Base-by-base conservation (phyloP, 768 basidiomycete genomes). In the Boletus subcaerulescens region DNA sequence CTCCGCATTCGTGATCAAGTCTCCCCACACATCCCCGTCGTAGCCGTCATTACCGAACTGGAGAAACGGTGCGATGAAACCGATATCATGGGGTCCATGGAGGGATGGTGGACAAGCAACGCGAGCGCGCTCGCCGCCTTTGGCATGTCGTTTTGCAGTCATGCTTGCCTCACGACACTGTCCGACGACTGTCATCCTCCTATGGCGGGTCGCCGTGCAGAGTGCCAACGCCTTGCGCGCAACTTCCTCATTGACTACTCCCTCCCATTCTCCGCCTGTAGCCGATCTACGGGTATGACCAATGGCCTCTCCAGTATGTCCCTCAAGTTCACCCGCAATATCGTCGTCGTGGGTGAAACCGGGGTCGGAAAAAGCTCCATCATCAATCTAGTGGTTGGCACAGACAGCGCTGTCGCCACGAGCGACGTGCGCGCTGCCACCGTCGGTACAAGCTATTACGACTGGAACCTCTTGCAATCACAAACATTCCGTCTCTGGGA, bases 341-440 rank as follows among this genome's bases (percentile, higher is more conserved):
- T 78, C 45, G 60, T 79, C 44, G 45, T 78, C 18, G 77, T 78
- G 15, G 77, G 77, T 5, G 73, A 75, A 56, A 70, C 70, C 0
- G 77, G 64, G 20, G 60, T 51, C 6, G 64, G 64, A 24, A 65
- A 65, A 53, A 65, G 65, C 40, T 67, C 64, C 3, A 35, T 51
- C 26, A 48, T 65, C 24, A 65, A 65, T 38, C 41, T 65, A 1
- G 53, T 62, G 12, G 33, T 54, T 10, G 64, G 57, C 17, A 2
- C 38, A 44, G 57, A 65, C 13, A 61, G 60, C 33, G 65, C 65
- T 10, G 4, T 50, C 32, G 46, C 50, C 2, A 14, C 48, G 5
- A 67, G 60, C 42, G 60, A 65, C 29, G 65, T 43, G 24, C 17
- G 49, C 33, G 61, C 64, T 14, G 54, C 56, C 40, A 65, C 64